A percentile compares a stretch with the other conserved stretches of the same genome.
These are phyloP conservation scores for Byssothecium circinans DNA, from an alignment of 2,329 filamentous ascomycete species.

Conservation along the genomic window DNA sequence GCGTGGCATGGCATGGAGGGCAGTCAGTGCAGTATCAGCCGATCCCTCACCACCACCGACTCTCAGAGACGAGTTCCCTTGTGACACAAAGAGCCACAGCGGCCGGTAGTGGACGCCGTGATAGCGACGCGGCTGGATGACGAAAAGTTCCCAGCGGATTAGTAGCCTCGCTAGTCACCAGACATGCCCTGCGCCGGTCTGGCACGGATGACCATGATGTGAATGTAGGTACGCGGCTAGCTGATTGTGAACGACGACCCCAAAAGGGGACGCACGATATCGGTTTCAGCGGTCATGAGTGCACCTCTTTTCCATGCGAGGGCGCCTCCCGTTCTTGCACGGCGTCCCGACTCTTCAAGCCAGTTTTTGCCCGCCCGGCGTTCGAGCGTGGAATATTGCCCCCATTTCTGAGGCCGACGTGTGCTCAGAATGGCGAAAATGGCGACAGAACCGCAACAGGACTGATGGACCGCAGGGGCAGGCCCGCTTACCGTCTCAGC, in stretches of 20 bases:
- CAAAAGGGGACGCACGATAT: constrained; percentile 21
- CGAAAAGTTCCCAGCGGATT: constrained; percentile 15
- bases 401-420: constrained; percentile 13
- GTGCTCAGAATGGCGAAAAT: not conserved
- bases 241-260: constrained; percentile 21
- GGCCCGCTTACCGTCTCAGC: constrained; percentile 32
- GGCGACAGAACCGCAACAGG: not conserved
- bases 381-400: not conserved
- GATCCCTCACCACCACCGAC: constrained; percentile 1
- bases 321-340: not conserved
- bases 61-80: constrained; percentile 6
- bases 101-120: constrained; percentile 9
- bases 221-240: constrained; percentile 34
- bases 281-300: constrained; percentile 38
- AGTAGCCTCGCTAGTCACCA: constrained; percentile 33
- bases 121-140: constrained; percentile 26
- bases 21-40: constrained; percentile 5
- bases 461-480: constrained; percentile 17
- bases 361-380: too few species aligned
- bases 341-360: too few species aligned
- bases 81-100: constrained; percentile 18
- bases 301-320: not conserved
- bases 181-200: constrained; percentile 35
- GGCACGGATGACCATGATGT: constrained; percentile 34
- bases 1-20: not conserved